A percentile compares a stretch with the other conserved stretches of the same genome.
Conservation (phyloP, 2,329 filamentous ascomycete genomes). For the Colletotrichum sp. region DNA sequence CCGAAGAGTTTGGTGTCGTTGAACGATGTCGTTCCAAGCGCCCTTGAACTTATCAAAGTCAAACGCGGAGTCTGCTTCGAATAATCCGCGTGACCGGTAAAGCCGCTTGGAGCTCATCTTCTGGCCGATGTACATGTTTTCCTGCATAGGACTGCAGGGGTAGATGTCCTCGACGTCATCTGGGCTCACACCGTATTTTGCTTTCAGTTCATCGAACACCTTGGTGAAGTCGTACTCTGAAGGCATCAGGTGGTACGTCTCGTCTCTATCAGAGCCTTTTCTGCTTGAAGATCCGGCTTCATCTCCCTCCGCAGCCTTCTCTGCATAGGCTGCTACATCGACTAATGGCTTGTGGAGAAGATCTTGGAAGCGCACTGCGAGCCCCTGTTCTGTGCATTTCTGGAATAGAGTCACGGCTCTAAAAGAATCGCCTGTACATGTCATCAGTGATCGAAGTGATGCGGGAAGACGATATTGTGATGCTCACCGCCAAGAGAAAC, state of each 20-base stretch:
- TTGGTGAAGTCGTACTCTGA: background rate
- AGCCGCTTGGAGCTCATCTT: constrained; percentile 24
- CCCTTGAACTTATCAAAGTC: background rate
- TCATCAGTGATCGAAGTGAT: background rate
- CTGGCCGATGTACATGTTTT: constrained; percentile 40
- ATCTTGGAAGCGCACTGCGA: constrained; percentile 3
- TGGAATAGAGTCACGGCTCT: constrained; percentile 1
- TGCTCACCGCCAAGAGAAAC: constrained; percentile 6
- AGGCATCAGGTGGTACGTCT: background rate
- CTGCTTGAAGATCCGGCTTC: background rate
- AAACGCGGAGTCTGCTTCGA: background rate
- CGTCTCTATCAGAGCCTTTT: background rate
- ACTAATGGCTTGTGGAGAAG: background rate
- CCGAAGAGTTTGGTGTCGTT: constrained; percentile 20
- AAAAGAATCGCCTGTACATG: constrained; percentile 9
- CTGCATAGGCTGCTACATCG: background rate
- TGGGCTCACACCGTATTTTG: background rate
- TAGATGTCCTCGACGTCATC: constrained; percentile 34
- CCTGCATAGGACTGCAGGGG: constrained; percentile 42
- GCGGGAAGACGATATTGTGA: too few species aligned
- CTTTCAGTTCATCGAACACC: background rate
- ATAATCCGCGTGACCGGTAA: constrained; percentile 27
- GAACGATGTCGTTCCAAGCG: constrained; percentile 7
- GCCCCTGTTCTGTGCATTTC: constrained; percentile 8
- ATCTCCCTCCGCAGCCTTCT: background rate